These are phyloP conservation scores for Lasiosphaeria miniovina DNA, from an alignment of 495 filamentous ascomycete species.

Conservation along the genomic window DNA sequence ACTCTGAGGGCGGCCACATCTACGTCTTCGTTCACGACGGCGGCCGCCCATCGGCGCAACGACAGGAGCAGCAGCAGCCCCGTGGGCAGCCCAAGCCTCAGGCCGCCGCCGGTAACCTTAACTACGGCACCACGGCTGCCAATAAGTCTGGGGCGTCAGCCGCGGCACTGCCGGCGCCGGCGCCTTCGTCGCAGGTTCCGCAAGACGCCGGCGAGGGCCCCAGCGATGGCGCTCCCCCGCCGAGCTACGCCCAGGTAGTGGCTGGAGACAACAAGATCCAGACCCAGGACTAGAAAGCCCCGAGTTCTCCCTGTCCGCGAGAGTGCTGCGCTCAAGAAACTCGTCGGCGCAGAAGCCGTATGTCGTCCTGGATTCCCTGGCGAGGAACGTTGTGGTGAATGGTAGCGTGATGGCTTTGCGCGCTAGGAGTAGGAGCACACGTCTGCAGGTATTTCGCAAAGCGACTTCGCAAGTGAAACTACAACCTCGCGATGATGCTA, in stretches of 20 bases:
- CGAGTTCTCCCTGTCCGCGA: not conserved
- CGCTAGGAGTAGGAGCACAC: not conserved
- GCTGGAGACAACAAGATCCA: constrained; percentile 88
- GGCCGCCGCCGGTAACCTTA: constrained; percentile 31
- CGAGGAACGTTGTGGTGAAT: constrained; percentile 17
- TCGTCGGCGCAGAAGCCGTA: constrained; percentile 1
- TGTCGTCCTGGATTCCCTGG: constrained; percentile 23
- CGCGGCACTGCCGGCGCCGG: constrained; percentile 5
- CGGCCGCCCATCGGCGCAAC: constrained; percentile 18
- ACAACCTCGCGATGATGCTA: not conserved
- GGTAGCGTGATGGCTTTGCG: constrained; percentile 3
- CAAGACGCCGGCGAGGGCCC: constrained; percentile 42
- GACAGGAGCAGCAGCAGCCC: constrained; percentile 33
- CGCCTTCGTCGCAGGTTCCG: constrained; percentile 7
- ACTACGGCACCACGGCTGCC: constrained; percentile 36
- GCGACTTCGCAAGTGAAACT: not conserved
- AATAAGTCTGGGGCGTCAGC: constrained; percentile 14
- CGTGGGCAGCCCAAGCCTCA: constrained; percentile 21
- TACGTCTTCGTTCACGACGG: constrained; percentile 63
- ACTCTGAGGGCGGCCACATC: constrained; percentile 53
- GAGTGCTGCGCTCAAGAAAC: constrained; percentile 1
- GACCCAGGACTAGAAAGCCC: constrained; percentile 53
- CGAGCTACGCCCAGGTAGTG: constrained; percentile 82
- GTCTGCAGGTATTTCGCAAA: not conserved
- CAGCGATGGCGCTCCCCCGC: constrained; percentile 48